Percentiles rank a stretch among this genome's conserved stretches.
Conservation (phyloP, 2,329 filamentous ascomycete genomes). For the Colletotrichum acutatum region DNA sequence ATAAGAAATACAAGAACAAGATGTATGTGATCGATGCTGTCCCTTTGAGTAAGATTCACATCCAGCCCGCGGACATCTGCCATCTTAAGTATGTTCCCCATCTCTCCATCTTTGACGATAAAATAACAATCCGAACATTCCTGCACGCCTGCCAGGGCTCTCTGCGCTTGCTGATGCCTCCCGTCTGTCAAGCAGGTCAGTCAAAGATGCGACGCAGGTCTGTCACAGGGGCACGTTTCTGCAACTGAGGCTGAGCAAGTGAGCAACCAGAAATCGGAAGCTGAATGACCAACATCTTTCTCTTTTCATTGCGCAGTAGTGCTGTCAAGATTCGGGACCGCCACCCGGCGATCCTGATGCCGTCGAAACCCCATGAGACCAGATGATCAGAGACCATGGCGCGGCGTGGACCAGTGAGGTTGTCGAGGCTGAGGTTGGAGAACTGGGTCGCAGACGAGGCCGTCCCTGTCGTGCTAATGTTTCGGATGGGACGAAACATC, state of each 20-base stretch:
- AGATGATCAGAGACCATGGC: slow-evolving; percentile 12
- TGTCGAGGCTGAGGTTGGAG: slow-evolving; percentile 15
- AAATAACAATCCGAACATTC: neutral
- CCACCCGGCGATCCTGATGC: slow-evolving; percentile 7
- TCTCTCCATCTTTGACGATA: neutral
- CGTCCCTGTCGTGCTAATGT: slow-evolving; percentile 38
- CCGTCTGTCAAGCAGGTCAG: neutral
- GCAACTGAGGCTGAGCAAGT: slow-evolving; percentile 24
- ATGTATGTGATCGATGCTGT: neutral
- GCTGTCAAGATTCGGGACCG: neutral
- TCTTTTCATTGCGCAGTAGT: neutral
- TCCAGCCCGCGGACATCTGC: neutral
- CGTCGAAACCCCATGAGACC: neutral
- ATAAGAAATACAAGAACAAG: neutral
- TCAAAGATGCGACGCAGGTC: slow-evolving; percentile 25
- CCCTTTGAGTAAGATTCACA: neutral
- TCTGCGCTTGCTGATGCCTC: slow-evolving; percentile 11
- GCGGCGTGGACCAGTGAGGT: slow-evolving; percentile 38
- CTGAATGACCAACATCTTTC: neutral
- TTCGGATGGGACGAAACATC: slow-evolving; percentile 36
- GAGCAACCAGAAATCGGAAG: neutral
- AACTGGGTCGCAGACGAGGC: slow-evolving; percentile 9
- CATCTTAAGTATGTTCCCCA: slow-evolving; percentile 20
- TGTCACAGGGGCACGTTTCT: slow-evolving; percentile 32
- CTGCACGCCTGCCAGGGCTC: neutral